Evolutionary conservation across 192 early-diverging fungal species (phyloP).

Genomic region (Coemansia aciculifera): DNA sequence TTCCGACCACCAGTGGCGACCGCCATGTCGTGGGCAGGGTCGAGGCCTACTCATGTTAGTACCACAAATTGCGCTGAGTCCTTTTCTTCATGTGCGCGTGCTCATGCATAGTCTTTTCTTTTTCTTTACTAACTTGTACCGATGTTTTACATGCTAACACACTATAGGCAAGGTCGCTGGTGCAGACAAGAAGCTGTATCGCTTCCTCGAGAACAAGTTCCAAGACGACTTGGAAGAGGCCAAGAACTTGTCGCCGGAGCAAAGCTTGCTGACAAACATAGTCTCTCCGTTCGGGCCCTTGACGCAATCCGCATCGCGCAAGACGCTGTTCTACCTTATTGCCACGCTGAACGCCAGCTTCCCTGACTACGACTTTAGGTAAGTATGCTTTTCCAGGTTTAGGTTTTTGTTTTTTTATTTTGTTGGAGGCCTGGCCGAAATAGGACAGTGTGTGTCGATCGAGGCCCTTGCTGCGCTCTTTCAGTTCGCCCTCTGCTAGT

Average conservation of each 20-base stretch:
- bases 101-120: background rate
- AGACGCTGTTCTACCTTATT: conserved; percentile 91
- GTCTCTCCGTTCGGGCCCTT: conserved; percentile 89
- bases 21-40: conserved; percentile 78
- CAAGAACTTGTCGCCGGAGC: conserved; percentile 66
- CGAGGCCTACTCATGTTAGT: conserved; percentile 95
- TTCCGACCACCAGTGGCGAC: conserved; percentile 77
- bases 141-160: background rate
- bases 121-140: conserved; percentile 1
- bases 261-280: conserved; percentile 62
- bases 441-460: conserved; percentile 2
- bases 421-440: conserved; percentile 8
- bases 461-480: background rate
- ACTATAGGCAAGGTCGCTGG: conserved; percentile 86
- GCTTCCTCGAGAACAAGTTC: conserved; percentile 84
- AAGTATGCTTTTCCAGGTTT: conserved; percentile 44
- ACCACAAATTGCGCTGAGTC: background rate
- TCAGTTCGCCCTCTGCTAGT: conserved; percentile 3
- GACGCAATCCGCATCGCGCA: conserved; percentile 77
- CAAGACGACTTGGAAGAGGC: conserved; percentile 63
- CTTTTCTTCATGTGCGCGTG: background rate
- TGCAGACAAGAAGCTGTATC: conserved; percentile 89
- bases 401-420: background rate
- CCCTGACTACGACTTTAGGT: conserved; percentile 98
- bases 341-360: conserved; percentile 94